These are phyloP conservation scores for Lodderomyces oxycetoniae DNA, from an alignment of 1,139 yeast genomes.

Conservation along the genomic window DNA sequence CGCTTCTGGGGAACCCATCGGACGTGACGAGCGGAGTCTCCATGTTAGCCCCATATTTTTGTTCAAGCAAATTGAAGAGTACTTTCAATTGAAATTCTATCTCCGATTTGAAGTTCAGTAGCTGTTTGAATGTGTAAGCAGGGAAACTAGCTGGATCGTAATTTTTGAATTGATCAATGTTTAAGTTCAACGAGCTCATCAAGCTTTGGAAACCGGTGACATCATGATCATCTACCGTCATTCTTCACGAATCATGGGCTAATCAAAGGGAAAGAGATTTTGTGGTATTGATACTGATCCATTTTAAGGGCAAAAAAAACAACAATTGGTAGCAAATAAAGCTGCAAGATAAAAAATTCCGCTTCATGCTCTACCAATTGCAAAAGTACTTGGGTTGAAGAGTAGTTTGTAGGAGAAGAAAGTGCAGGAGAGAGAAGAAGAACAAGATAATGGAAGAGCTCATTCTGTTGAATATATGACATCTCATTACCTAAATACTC, in stretches of 20 bases:
- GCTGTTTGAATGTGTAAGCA: conserved; percentile 22
- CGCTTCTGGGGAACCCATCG: conserved; percentile 85
- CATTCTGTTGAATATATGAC: too few relatives aligned
- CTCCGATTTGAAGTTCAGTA: conserved; percentile 26
- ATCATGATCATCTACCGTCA: conserved; percentile 17
- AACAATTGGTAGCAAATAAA: background rate
- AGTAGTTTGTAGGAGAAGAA: too few relatives aligned
- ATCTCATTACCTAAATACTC: too few relatives aligned
- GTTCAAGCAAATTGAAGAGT: conserved; percentile 30
- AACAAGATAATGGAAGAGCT: too few relatives aligned
- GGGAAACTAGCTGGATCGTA: conserved; percentile 19
- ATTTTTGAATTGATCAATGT: conserved; percentile 21
- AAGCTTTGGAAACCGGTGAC: conserved; percentile 33
- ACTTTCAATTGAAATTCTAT: conserved; percentile 31
- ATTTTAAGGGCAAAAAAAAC: conserved; percentile 1
- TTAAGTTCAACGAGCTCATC: conserved; percentile 38
- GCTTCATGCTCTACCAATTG: too few relatives aligned
- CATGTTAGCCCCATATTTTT: conserved; percentile 50
- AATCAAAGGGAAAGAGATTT: conserved; percentile 2
- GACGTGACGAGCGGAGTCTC: conserved; percentile 54
- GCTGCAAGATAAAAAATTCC: too few relatives aligned
- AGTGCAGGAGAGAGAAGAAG: too few relatives aligned
- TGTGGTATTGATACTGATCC: too few relatives aligned
- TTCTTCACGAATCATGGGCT: too few relatives aligned
- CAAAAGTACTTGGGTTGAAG: too few relatives aligned